Evolutionary conservation across 768 basidiomycete genomes (phyloP).

Genomic region (Fomitopsis pulvina): DNA sequence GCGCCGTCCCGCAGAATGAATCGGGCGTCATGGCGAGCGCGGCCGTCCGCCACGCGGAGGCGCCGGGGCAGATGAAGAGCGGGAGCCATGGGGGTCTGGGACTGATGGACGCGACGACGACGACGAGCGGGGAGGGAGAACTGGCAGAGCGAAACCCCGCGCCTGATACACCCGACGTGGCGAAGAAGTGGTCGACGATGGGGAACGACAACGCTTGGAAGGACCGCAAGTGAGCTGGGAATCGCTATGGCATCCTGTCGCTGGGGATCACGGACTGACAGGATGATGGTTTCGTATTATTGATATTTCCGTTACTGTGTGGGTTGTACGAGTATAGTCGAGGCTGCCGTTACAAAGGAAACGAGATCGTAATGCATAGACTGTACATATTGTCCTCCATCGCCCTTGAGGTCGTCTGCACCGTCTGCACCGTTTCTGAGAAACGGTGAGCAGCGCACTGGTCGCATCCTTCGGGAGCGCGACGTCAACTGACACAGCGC

Average conservation of each 20-base stretch:
- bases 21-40: constrained; percentile 43
- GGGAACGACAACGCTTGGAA: constrained; percentile 45
- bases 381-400: constrained; percentile 9
- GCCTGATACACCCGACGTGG: constrained; percentile 34
- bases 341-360: not conserved
- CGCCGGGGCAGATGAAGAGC: constrained; percentile 40
- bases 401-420: not conserved
- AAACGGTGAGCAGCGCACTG: not conserved
- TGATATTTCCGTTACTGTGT: constrained; percentile 6
- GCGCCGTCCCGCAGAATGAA: constrained; percentile 33
- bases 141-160: constrained; percentile 42
- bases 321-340: constrained; percentile 12
- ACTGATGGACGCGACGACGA: constrained; percentile 36
- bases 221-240: constrained; percentile 30
- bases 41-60: constrained; percentile 34
- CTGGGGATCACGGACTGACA: not conserved
- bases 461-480: too few species aligned
- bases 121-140: constrained; percentile 28
- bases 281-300: too few species aligned
- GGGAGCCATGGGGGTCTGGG: constrained; percentile 38
- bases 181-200: constrained; percentile 39
- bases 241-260: not conserved
- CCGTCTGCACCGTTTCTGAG: not conserved
- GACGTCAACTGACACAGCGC: not conserved
- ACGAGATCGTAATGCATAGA: constrained; percentile 10